Evolutionary conservation across 306 rosid genomes (phyloP), one percentile per base, ranked within the genome.

Genomic region (Vigna nakashimae): DNA sequence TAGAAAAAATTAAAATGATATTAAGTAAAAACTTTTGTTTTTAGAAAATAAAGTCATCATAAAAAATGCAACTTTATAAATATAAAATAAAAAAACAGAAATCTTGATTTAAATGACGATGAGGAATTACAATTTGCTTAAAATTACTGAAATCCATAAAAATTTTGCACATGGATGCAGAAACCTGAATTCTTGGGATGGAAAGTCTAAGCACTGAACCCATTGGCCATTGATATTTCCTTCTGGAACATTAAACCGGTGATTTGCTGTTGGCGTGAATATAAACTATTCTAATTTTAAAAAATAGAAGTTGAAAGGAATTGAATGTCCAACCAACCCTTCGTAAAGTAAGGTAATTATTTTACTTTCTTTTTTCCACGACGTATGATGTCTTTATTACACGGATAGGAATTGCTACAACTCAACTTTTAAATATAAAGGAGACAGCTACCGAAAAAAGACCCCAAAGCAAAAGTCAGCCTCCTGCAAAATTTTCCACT

Each of bases 401-500:
- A 65, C 51, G 18, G 28, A 57, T 46, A 28, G 1, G 30, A n/a
- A 30, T 42, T 22, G 28, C 55, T 14, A 28, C 49, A 20, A 58
- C 22, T n/a, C 26, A 51, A 59, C 34, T 38, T 15, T 12, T 18
- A 20, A 28, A 43, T 53, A 60, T 60, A 60, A 60, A 32, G 24
- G 46, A 30, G 9, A 62, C 42, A 26, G 18, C 45, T 0, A 5
- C 20, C 20, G 14, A 18, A 6, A 14, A 12, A 17, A 24, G 38
- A 34, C 1, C 7, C 53, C 12, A 65, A 56, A n/a, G 10, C 30
- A 72, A 42, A 20, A 51, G 63, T 53, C 48, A 26, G 28, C 28
- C 28, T 58, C 78, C 78, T 3, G 56, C 67, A 80, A 65, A 76
- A 80, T 42, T 75, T 80, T 57, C 49, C 26, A 48, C 16, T 69